Conservation (phyloP, 2,329 filamentous ascomycete genomes). For the Byssoonygena ceratinophila region DNA sequence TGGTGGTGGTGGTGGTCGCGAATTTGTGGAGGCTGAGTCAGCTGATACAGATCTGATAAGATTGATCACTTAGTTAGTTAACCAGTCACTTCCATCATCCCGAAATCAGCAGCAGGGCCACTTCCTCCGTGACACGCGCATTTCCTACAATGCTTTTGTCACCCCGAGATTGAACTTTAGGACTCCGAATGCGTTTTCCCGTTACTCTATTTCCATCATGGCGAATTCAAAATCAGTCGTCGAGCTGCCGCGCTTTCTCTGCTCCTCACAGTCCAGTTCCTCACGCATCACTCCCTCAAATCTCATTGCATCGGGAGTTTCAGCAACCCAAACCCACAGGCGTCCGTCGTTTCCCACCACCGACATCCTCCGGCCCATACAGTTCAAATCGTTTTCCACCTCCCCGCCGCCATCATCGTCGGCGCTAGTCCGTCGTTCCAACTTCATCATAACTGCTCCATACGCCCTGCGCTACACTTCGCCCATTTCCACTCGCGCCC, state of each 20-base stretch:
- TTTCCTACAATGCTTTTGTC: background rate
- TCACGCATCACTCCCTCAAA: conserved; percentile 6
- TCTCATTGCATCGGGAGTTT: background rate
- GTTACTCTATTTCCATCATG: conserved; percentile 23
- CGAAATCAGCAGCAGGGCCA: too few species aligned
- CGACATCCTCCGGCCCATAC: background rate
- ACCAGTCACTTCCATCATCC: too few species aligned
- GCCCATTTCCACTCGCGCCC: background rate
- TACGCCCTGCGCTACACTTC: conserved; percentile 6
- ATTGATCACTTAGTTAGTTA: too few species aligned
- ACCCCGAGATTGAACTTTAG: too few species aligned
- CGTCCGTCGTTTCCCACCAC: conserved; percentile 4
- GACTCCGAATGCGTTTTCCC: too few species aligned
- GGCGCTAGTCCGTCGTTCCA: background rate
- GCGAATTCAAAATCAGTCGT: conserved; percentile 33
- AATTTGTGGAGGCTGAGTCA: too few species aligned
- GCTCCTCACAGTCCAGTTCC: conserved; percentile 16
- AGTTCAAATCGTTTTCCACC: background rate
- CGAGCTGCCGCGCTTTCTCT: conserved; percentile 36
- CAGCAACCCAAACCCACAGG: background rate
- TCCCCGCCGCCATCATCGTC: background rate
- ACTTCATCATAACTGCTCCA: background rate
- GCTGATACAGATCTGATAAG: too few species aligned
- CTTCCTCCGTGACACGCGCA: too few species aligned
- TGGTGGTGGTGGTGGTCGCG: too few species aligned